Conservation (phyloP, 2,329 filamentous ascomycete species). For the Lomentospora prolificans region DNA sequence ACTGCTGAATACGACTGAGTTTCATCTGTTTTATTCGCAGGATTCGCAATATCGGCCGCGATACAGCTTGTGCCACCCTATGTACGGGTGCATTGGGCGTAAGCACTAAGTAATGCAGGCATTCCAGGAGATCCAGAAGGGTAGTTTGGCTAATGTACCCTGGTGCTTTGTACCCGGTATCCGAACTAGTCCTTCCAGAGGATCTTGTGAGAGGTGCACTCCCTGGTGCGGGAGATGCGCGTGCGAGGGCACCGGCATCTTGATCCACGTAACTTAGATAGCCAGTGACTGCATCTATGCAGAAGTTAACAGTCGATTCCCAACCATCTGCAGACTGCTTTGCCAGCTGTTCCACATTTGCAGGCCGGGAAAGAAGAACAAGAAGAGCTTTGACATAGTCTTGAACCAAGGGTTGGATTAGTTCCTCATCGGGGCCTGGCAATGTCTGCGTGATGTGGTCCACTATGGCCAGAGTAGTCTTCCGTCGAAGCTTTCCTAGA, state of each 20-base stretch:
- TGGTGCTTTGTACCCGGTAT: neutral
- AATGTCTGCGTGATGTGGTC: slow-evolving; percentile 74
- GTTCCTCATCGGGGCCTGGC: slow-evolving; percentile 47
- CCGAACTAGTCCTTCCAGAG: neutral
- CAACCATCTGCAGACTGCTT: slow-evolving; percentile 49
- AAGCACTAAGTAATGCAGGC: slow-evolving; percentile 53
- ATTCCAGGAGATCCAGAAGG: slow-evolving; percentile 48
- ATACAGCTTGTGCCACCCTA: neutral
- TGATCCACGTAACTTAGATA: slow-evolving; percentile 33
- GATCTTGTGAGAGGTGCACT: slow-evolving; percentile 11
- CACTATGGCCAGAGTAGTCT: slow-evolving; percentile 69
- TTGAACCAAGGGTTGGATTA: slow-evolving; percentile 59
- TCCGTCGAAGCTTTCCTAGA: slow-evolving; percentile 56
- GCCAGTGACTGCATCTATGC: slow-evolving; percentile 50
- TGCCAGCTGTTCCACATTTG: slow-evolving; percentile 72
- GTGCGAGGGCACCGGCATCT: slow-evolving; percentile 22
- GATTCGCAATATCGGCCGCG: slow-evolving; percentile 35
- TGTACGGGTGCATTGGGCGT: slow-evolving; percentile 53
- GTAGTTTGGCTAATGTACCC: slow-evolving; percentile 14
- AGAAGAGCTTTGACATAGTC: slow-evolving; percentile 73
- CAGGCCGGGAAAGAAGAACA: slow-evolving; percentile 58
- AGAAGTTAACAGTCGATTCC: slow-evolving; percentile 61
- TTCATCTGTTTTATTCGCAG: slow-evolving; percentile 49
- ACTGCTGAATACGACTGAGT: slow-evolving; percentile 55
- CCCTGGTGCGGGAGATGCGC: slow-evolving; percentile 38